Percentiles rank a stretch among this genome's conserved stretches.
phyloP scores from a whole-genome alignment of 352 stramenopile species.

The Peronospora destructor region DNA sequence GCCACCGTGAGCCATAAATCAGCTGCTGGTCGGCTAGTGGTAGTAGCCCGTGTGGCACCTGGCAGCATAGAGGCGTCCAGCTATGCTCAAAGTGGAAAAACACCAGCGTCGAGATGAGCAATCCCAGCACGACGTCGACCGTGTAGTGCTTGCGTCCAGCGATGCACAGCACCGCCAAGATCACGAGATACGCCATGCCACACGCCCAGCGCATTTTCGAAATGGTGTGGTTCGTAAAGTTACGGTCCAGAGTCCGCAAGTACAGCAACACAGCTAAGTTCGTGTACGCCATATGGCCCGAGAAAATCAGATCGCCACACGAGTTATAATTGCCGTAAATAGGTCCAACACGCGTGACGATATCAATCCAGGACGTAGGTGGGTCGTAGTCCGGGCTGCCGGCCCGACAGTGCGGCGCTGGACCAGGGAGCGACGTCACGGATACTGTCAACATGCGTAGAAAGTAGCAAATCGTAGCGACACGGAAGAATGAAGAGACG shows the following conservation, averaged over 20 bases:
- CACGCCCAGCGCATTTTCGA: slow-evolving; percentile 49
- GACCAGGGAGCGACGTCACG: slow-evolving; percentile 61
- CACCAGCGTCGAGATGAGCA: slow-evolving; percentile 56
- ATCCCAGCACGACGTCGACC: slow-evolving; percentile 64
- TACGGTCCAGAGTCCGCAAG: slow-evolving; percentile 51
- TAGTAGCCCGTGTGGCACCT: slow-evolving; percentile 26
- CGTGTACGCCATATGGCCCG: slow-evolving; percentile 68
- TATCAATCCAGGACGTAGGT: slow-evolving; percentile 61
- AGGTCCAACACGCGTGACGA: slow-evolving; percentile 58
- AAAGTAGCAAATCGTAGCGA: slow-evolving; percentile 65
- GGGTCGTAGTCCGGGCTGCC: slow-evolving; percentile 51
- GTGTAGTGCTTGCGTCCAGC: slow-evolving; percentile 71
- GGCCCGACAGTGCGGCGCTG: slow-evolving; percentile 54
- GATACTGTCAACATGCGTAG: slow-evolving; percentile 58
- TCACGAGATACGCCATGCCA: slow-evolving; percentile 43
- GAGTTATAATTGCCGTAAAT: slow-evolving; percentile 76
- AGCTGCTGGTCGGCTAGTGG: slow-evolving; percentile 32
- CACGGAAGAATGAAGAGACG: slow-evolving; percentile 59
- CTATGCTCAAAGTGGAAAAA: slow-evolving; percentile 79
- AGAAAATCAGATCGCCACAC: slow-evolving; percentile 74
- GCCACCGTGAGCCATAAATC: slow-evolving; percentile 23
- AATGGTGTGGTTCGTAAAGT: slow-evolving; percentile 30
- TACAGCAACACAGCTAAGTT: slow-evolving; percentile 63
- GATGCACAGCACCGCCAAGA: slow-evolving; percentile 51
- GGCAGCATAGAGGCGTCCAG: slow-evolving; percentile 52